Percentiles rank a stretch among this genome's conserved stretches.
Evolutionary conservation across 1,284 basidiomycete species (phyloP).

Genomic region (Boletus sp.): DNA sequence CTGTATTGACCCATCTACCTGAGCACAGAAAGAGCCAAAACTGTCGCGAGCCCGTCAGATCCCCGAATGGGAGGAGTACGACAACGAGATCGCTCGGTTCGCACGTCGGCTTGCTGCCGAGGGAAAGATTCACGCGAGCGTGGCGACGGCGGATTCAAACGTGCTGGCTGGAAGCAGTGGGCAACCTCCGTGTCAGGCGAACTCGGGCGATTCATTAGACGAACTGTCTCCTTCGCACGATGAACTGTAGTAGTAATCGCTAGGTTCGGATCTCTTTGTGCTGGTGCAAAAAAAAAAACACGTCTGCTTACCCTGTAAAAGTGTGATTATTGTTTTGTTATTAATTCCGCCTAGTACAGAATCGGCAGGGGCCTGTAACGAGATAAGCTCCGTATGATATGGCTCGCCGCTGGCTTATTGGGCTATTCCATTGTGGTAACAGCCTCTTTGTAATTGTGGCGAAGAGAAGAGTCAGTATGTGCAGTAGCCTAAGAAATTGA

Average conservation of each 20-base stretch:
- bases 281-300: background rate
- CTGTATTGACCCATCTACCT: background rate
- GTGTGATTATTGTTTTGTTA: background rate
- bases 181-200: slow-evolving; percentile 1
- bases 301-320: background rate
- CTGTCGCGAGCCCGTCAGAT: slow-evolving; percentile 89
- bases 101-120: slow-evolving; percentile 62
- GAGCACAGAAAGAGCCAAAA: slow-evolving; percentile 88
- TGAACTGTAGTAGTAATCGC: slow-evolving; percentile 20
- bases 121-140: slow-evolving; percentile 61
- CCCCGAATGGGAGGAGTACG: slow-evolving; percentile 96
- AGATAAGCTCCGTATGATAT: background rate
- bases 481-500: too few species aligned
- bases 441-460: too few species aligned
- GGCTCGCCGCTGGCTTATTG: too few species aligned
- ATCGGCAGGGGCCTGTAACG: too few species aligned
- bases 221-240: slow-evolving; percentile 15
- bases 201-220: background rate
- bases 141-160: slow-evolving; percentile 68
- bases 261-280: background rate
- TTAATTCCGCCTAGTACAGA: background rate
- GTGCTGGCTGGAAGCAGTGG: slow-evolving; percentile 55
- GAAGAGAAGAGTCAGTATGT: too few species aligned
- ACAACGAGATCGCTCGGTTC: slow-evolving; percentile 73
- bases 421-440: too few species aligned